Evolutionary conservation across 495 filamentous ascomycete species (phyloP), one percentile per base, ranked within the genome.

Genomic region (Lasiosphaeris hirsuta): DNA sequence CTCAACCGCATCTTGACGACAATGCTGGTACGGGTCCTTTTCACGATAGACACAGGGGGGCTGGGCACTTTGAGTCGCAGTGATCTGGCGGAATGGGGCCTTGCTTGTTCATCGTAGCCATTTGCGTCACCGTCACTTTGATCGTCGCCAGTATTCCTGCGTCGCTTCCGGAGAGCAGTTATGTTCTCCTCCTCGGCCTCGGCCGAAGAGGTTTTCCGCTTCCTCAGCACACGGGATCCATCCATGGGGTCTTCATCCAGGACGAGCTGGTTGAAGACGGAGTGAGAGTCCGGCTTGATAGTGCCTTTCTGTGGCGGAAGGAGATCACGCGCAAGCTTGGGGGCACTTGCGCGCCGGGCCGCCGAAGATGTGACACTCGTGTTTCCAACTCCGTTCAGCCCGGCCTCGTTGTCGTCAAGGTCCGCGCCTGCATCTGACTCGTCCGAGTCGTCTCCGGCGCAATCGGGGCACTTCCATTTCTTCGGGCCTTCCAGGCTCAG

Each of bases 201-300:
- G 7, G 64, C 63, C n/a, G 78, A 81, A 0, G 78, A 81, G 34
- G 78, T 78, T 72, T 96, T 96, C 43, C 94, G 84, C 72, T 97
- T 97, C 51, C 93, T 83, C 50, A 97, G 74, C 44, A 90, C 83
- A 51, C 92, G 86, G 3, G 91, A 91, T 43, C 91, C 91, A 69
- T 95, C 90, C 75, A 92, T 80, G 10, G 88, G 81, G 63, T 95
- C 90, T 49, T 91, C 90, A 51, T 88, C 83, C 34, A 91, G 81
- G 36, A 90, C 86, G 17, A 90, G 75, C 75, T 86, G 79, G 61
- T 89, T 90, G 70, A 95, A 96, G 39, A 95, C 84, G 0, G 91
- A 92, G 67, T 95, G 89, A 7, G 90, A 90, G 30, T 85, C 87
- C n/a, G 87, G 84, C 59, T 89, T 86, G 56, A 86, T 77, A 10